A percentile compares a stretch with the other conserved stretches of the same genome.
Evolutionary conservation across 2,329 filamentous ascomycete genomes (phyloP).

Genomic region (Meredithiella fracta): DNA sequence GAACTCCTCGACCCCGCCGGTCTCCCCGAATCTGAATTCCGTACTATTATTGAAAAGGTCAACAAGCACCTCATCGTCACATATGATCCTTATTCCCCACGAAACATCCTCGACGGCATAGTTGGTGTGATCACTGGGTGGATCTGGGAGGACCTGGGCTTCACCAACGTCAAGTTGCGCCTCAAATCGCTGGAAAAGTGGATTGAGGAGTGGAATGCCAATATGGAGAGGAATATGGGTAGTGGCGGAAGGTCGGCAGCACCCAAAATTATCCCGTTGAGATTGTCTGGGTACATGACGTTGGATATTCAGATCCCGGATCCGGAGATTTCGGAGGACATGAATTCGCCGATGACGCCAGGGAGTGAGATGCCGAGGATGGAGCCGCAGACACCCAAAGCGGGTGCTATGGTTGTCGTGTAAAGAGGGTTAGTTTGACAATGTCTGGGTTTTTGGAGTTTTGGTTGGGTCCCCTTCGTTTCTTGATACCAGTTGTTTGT

Average conservation of each 20-base stretch:
- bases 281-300: constrained; percentile 76
- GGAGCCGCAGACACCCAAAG: constrained; percentile 2
- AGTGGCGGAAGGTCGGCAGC: constrained; percentile 34
- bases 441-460: background rate
- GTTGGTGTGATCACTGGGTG: constrained; percentile 76
- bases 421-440: background rate
- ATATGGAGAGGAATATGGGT: constrained; percentile 41
- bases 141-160: constrained; percentile 82
- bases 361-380: constrained; percentile 15
- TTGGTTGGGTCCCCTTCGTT: background rate
- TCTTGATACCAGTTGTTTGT: no score
- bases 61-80: constrained; percentile 62
- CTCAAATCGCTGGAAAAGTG: constrained; percentile 58
- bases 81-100: constrained; percentile 60
- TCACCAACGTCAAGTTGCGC: constrained; percentile 57
- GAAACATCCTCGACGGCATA: constrained; percentile 65
- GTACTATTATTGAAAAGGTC: constrained; percentile 61
- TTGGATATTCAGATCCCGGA: constrained; percentile 72
- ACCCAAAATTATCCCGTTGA: constrained; percentile 61
- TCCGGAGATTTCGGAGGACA: constrained; percentile 47
- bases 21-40: constrained; percentile 72
- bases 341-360: constrained; percentile 29
- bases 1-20: constrained; percentile 81
- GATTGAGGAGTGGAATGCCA: constrained; percentile 73
- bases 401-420: background rate